phyloP scores from a whole-genome alignment of 257 asterid species.

The Solanum dulcamara region DNA sequence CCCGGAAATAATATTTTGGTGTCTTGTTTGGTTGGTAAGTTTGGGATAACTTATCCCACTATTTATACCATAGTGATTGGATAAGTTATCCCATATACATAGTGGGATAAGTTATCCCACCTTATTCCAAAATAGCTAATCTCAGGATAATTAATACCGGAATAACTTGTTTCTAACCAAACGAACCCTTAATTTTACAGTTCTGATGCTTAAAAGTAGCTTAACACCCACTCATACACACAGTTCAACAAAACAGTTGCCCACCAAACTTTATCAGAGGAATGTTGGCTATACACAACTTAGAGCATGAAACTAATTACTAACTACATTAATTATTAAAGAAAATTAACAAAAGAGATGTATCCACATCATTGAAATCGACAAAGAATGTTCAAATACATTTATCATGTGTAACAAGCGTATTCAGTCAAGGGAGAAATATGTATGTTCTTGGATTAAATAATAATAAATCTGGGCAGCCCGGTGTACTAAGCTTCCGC shows the following conservation, averaged over 20 bases:
- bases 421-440: neutral
- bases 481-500: neutral
- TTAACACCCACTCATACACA: neutral
- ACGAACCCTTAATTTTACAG: neutral
- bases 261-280: neutral
- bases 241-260: neutral
- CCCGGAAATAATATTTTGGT: no score
- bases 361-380: neutral
- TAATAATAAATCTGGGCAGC: neutral
- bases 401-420: neutral
- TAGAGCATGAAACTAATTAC: neutral
- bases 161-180: no score
- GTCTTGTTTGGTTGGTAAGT: no score
- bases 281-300: neutral
- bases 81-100: no score
- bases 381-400: neutral
- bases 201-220: neutral
- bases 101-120: no score
- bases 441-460: neutral
- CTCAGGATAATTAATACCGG: no score
- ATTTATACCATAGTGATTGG: no score
- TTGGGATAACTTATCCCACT: no score
- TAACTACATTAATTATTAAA: neutral
- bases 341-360: neutral
- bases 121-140: no score